phyloP scores from a whole-genome alignment of 257 asterid genomes.

The Thymus quinquecostatus region DNA sequence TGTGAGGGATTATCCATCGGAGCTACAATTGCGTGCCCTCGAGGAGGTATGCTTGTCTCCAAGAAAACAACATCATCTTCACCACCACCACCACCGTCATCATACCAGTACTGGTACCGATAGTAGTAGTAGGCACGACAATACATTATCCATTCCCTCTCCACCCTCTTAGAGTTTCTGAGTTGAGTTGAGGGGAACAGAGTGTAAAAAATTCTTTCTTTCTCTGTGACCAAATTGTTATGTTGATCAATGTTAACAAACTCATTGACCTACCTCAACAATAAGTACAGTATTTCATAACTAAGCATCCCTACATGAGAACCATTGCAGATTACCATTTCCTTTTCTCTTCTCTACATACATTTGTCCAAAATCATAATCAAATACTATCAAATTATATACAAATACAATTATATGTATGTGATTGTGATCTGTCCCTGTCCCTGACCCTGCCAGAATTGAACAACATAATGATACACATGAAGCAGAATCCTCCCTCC shows the following conservation, averaged over 20 bases:
- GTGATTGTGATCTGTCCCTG: not conserved
- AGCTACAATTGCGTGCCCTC: slow-evolving; percentile 69
- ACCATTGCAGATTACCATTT: not conserved
- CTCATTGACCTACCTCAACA: no score
- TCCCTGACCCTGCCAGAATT: not conserved
- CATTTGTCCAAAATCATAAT: not conserved
- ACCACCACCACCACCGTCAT: not conserved
- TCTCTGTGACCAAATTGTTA: no score
- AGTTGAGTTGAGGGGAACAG: no score
- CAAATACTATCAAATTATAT: not conserved
- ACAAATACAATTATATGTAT: not conserved
- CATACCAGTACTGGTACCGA: no score
- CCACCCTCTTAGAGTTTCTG: slow-evolving; percentile 10
- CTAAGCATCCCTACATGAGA: not conserved
- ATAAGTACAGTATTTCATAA: no score
- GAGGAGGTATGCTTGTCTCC: slow-evolving; percentile 85
- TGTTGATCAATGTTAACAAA: no score
- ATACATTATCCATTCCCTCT: not conserved
- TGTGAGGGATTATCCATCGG: slow-evolving; percentile 82
- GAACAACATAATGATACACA: slow-evolving; percentile 23
- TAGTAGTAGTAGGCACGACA: slow-evolving; percentile 4
- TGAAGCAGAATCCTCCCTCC: slow-evolving; percentile 21
- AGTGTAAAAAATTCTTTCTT: no score
- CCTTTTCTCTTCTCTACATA: no score
- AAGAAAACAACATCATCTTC: slow-evolving; percentile 8